phyloP scores from a whole-genome alignment of 129 eudicot species.

The Scalesia atractyloides region DNA sequence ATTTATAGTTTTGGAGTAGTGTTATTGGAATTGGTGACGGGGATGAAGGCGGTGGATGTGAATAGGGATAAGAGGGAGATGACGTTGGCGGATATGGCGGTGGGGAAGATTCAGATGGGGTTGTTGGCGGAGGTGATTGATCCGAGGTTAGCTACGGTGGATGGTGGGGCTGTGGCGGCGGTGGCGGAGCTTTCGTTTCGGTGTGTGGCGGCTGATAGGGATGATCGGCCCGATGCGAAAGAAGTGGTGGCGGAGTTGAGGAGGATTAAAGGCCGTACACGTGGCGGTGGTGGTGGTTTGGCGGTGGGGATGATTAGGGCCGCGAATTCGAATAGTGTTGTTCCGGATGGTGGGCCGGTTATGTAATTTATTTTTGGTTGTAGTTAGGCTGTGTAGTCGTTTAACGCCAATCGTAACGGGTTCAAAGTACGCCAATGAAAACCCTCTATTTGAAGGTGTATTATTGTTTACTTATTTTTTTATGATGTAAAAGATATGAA shows the following conservation, averaged over 20 bases:
- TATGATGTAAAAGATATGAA: neutral
- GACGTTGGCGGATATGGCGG: conserved; percentile 85
- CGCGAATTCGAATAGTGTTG: conserved; percentile 53
- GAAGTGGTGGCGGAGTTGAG: conserved; percentile 85
- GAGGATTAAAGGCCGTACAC: conserved; percentile 60
- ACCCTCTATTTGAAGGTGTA: too few relatives aligned
- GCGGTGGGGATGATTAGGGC: conserved; percentile 35
- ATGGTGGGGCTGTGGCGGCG: conserved; percentile 61
- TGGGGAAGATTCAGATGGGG: conserved; percentile 81
- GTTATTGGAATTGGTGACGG: conserved; percentile 74
- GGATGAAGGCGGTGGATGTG: conserved; percentile 87
- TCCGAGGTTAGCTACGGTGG: conserved; percentile 59
- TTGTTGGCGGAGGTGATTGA: conserved; percentile 74
- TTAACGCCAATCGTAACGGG: too few relatives aligned
- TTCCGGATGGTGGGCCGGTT: conserved; percentile 47
- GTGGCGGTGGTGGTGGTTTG: conserved; percentile 41
- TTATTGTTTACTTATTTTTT: neutral
- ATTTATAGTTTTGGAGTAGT: conserved; percentile 92
- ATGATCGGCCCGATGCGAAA: conserved; percentile 83
- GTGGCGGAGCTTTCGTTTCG: conserved; percentile 88
- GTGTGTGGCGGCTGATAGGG: conserved; percentile 94
- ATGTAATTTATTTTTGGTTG: neutral
- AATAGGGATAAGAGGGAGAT: conserved; percentile 78
- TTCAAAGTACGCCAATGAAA: too few relatives aligned
- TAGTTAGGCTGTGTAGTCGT: neutral